Percentiles rank a stretch among this genome's conserved stretches.
Conservation (phyloP, 2,329 filamentous ascomycete genomes). For the Ceratocystis variospora region DNA sequence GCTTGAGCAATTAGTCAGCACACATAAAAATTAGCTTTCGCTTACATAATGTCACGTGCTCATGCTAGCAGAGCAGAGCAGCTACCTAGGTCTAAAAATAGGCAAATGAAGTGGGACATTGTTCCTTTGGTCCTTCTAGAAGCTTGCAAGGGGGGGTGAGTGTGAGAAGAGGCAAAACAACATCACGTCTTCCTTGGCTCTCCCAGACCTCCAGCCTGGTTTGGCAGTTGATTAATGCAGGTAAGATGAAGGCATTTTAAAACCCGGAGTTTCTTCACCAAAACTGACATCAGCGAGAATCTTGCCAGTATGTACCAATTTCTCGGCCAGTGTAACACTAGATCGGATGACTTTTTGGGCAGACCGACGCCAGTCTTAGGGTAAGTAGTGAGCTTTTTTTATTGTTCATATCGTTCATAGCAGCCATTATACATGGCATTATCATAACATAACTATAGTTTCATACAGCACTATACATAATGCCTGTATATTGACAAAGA, state of each 20-base stretch:
- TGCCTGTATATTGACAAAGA: not conserved
- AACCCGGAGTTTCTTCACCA: not conserved
- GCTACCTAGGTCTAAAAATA: not conserved
- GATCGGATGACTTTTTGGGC: not conserved
- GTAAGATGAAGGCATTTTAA: not conserved
- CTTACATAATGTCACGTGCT: not conserved
- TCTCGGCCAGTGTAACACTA: not conserved
- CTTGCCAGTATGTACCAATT: not conserved
- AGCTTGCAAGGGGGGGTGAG: not conserved
- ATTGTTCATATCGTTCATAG: not conserved
- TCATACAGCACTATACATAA: not conserved
- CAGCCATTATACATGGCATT: not conserved
- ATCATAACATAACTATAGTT: not conserved
- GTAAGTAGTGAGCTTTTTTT: not conserved
- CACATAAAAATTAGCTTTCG: not conserved
- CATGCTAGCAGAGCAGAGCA: not conserved
- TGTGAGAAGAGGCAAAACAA: not conserved
- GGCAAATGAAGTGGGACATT: not conserved
- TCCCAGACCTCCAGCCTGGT: not conserved
- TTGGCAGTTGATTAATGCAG: not conserved
- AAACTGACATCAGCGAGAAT: not conserved
- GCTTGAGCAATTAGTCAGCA: not conserved
- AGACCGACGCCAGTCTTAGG: not conserved
- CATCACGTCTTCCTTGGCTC: not conserved
- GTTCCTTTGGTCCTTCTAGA: not conserved